Base-by-base conservation (phyloP, 2,329 filamentous ascomycete genomes). In the Fusarium protoensiforme region DNA sequence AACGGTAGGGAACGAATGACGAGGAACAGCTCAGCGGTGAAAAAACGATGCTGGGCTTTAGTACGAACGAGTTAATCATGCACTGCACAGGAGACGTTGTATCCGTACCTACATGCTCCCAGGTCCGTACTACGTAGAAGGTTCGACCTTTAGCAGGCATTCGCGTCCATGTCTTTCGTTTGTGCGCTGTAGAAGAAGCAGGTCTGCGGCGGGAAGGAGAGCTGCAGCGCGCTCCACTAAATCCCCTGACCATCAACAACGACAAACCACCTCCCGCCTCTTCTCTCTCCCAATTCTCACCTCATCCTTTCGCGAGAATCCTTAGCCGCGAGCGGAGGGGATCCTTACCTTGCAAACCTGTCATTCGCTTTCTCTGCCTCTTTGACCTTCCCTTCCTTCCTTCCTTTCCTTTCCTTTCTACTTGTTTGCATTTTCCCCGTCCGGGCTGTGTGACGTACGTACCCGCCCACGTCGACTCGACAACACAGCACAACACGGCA, bases 221-320 rank as follows among this genome's bases (percentile, higher is more conserved):
- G 65, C 69, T 66, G 66, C 67, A 73, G 48, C 20, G 22, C 51
- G 64, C 61, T 66, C 65, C 65, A 69, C 53, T 57, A 46, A 22
- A 31, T 38, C 43, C 63, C 54, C 39, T 59, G 54, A 57, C 33
- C 54, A 39, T 57, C 20, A 9, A 51, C 63, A 31, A 51, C 54
- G 46, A 56, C 56, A 31, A 64, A 46, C 59, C 43, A 51, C 63
- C 54, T 27, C 35, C 29, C 31, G 61, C 68, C 64, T 75, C 63
- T 58, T 56, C 63, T 75, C 68, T 69, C 72, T 68, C 72, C 58
- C 70, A 73, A 75, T 71, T 71, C 71, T 74, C 71, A 74, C 62
- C 68, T 74, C 68, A 73, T 74, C 62, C 51, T 54, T 75, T 71
- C 70, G n/a, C 65, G 73, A 77, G 64, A 76, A 75, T 77, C 74